Evolutionary conservation across 768 basidiomycete genomes (phyloP), one percentile per base, ranked within the genome.

Genomic region (Amylocystis lapponica): DNA sequence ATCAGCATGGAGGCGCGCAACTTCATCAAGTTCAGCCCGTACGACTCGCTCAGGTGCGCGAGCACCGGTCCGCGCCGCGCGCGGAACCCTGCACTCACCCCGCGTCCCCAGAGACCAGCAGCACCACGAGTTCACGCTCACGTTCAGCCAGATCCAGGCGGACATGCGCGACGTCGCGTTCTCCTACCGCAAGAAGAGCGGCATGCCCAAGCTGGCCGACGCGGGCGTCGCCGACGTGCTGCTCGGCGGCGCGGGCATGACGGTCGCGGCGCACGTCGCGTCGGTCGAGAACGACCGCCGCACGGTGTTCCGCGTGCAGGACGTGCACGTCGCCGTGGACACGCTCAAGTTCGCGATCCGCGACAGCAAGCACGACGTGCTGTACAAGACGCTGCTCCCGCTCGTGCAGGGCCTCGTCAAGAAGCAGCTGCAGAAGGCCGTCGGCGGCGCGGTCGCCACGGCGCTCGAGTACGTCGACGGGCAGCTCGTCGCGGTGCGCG

Each of bases 161-260:
- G 92, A 96, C 54, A 84, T 98, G 78, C 78, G 87, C 17, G 93
- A 97, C 56, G 87, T 96, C n/a, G 84, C 86, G 6, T 95, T 98
- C 62, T 90, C 83, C 60, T 92, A 88, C 71, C 74, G 71, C 53
- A 89, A 82, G 71, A 94, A 93, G 77, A 76, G 70, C 3, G 88
- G 89, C 4, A 76, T 88, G 49, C 79, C 85, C 2, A 90, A 83
- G 72, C 65, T 93, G 62, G 71, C 61, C 41, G 92, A 94, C 64
- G 79, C 79, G 10, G 92, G 91, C 33, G 63, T 93, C 17, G 91
- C 90, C 9, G 93, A 95, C 57, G 80, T 94, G 5, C 56, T 91
- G 32, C 67, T 96, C 36, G 87, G 89, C 20, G 94, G 94, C 10
- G 65, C 81, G 38, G 95, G 94, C 14, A 68, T 98, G 43, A 79